A percentile compares a stretch with the other conserved stretches of the same genome.
These are phyloP conservation scores for Vairimorpha ceranae DNA, from an alignment of 371 early-diverging fungal genomes.

Conservation along the genomic window DNA sequence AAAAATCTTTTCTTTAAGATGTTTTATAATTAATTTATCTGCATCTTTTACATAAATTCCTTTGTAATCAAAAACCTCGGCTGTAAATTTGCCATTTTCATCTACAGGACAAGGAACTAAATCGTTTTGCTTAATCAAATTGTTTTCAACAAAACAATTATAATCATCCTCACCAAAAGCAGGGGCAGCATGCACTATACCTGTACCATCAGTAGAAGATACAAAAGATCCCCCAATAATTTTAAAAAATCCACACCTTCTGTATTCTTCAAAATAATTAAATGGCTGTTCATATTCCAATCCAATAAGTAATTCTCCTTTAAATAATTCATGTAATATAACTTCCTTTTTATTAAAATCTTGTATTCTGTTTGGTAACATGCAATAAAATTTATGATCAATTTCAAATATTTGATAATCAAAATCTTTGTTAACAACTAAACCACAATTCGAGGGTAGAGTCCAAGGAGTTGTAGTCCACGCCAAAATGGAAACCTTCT, in stretches of 20 bases:
- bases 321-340: conserved; percentile 62
- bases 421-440: conserved; percentile 82
- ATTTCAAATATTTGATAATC: conserved; percentile 86
- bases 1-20: conserved; percentile 54
- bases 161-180: conserved; percentile 99
- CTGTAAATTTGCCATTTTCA: conserved; percentile 79
- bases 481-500: conserved; percentile 73
- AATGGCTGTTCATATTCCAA: conserved; percentile 83
- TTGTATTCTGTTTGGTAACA: conserved; percentile 28
- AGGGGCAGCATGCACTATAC: conserved; percentile 97
- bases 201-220: conserved; percentile 89
- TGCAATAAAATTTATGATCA: conserved; percentile 54
- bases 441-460: conserved; percentile 84
- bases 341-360: conserved; percentile 53
- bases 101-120: conserved; percentile 83
- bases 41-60: conserved; percentile 91
- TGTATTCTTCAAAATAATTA: conserved; percentile 68
- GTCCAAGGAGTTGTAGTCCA: conserved; percentile 99
- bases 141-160: conserved; percentile 77
- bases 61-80: conserved; percentile 66
- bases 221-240: conserved; percentile 84
- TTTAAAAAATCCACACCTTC: conserved; percentile 71
- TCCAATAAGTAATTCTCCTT: conserved; percentile 76
- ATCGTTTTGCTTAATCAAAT: conserved; percentile 76
- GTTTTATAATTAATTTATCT: conserved; percentile 83